Base-by-base conservation (phyloP, 768 basidiomycete genomes). In the Psilocybe cubensis region DNA sequence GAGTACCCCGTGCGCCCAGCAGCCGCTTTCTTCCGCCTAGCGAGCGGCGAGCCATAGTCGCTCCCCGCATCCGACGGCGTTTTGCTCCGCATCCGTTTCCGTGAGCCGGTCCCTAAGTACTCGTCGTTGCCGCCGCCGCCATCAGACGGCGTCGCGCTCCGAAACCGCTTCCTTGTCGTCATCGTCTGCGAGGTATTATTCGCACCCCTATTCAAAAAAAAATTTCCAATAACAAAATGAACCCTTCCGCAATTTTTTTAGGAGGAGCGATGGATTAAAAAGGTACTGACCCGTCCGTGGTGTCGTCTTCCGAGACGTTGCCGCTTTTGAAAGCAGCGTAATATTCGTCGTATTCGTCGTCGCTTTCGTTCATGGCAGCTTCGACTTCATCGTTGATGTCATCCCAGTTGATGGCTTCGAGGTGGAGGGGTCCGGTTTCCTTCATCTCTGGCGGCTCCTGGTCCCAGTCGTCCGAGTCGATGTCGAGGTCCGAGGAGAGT, bases 371-470 rank as follows among this genome's bases (percentile, higher is more conserved):
- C 84, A 95, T 85, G 35, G 91, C 88, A 41, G 88, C 93, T 59
- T 94, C 92, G 31, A 95, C 88, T 67, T 96, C 95, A 57, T 89
- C 84, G 67, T 92, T 91, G 63, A 92, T 88, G 63, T 87, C 88
- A 63, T 86, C 84, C 89, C 92, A 94, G 68, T 93, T 81, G 54
- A 92, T 86, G 44, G 84, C 84, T 56, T 74, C 79, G 56, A 87
- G 75, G 68, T 83, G 82, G 45, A 88, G 71, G 28, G 67, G 61
- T 51, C 65, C 61, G 50, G 71, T 59, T 53, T 52, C 67, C 64
- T 56, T 73, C 64, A 14, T 72, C 45, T 73, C 71, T 10, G 63
- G 56, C 12, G 70, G 66, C 28, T 73, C 73, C 54, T 74, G 76
- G 58, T 88, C 86, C 85, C 85, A 88, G 64, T 88, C 88, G 66